Conservation (phyloP, 495 filamentous ascomycete genomes). For the Penicillium nucicola region DNA sequence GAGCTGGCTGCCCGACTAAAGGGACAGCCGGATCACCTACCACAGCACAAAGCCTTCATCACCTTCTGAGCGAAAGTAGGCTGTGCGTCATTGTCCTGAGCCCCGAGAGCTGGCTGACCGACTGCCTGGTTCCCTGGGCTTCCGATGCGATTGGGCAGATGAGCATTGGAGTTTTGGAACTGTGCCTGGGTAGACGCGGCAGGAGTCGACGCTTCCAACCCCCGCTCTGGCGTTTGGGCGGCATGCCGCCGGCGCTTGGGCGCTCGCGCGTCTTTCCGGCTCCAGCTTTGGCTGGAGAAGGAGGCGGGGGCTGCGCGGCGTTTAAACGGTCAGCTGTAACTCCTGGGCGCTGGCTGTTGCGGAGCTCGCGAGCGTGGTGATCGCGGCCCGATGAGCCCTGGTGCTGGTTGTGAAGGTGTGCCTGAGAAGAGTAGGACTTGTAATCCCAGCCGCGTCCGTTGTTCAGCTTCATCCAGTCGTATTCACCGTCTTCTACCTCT, state of each 20-base stretch:
- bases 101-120: constrained; percentile 43
- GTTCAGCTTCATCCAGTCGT: constrained; percentile 99
- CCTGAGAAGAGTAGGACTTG: constrained; percentile 78
- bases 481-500: constrained; percentile 96
- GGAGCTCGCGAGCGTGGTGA: constrained; percentile 63
- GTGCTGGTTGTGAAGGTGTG: constrained; percentile 70
- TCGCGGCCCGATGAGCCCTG: constrained; percentile 77
- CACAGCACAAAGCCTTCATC: constrained; percentile 80
- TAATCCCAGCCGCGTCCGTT: constrained; percentile 94
- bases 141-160: constrained; percentile 65
- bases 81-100: constrained; percentile 44
- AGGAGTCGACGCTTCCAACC: constrained; percentile 72
- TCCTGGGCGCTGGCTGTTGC: constrained; percentile 58
- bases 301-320: constrained; percentile 87
- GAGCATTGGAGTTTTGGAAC: constrained; percentile 85
- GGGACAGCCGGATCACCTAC: constrained; percentile 47
- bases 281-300: constrained; percentile 77
- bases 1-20: constrained; percentile 20
- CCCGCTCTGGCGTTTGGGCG: constrained; percentile 74
- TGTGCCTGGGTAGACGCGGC: constrained; percentile 83
- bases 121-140: constrained; percentile 55
- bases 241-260: constrained; percentile 71
- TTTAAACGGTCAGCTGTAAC: constrained; percentile 93
- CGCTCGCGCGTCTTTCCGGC: constrained; percentile 75
- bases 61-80: constrained; percentile 60